Conservation (phyloP, 495 filamentous ascomycete genomes). For the Penicillium waksmanii region DNA sequence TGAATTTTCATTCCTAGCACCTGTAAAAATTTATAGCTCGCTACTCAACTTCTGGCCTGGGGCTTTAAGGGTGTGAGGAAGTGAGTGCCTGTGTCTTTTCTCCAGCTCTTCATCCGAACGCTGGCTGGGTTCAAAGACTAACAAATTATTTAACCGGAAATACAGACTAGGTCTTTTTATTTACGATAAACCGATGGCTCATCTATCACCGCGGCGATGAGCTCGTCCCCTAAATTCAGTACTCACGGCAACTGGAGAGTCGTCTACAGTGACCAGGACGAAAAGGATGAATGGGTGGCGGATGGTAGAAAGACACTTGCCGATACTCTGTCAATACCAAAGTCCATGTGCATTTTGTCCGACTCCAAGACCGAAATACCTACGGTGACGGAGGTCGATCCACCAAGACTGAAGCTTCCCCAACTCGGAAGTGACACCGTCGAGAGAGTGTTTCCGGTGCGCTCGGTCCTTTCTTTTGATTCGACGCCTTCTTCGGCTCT, state of each 20-base stretch:
- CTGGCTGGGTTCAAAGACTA: background rate
- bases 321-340: conserved; percentile 19
- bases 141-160: background rate
- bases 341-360: conserved; percentile 30
- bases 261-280: conserved; percentile 16
- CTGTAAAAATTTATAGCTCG: too few relatives aligned
- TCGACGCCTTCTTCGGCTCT: conserved; percentile 30
- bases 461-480: conserved; percentile 30
- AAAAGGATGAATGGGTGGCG: conserved; percentile 11
- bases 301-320: conserved; percentile 13
- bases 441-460: conserved; percentile 33
- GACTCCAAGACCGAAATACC: conserved; percentile 28
- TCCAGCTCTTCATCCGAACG: too few relatives aligned
- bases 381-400: conserved; percentile 22
- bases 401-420: conserved; percentile 27
- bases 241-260: conserved; percentile 25
- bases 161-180: background rate
- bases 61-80: too few relatives aligned
- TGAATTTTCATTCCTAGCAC: too few relatives aligned
- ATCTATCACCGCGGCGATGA: conserved; percentile 6
- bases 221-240: conserved; percentile 4
- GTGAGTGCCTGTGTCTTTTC: too few relatives aligned
- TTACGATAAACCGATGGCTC: background rate
- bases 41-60: too few relatives aligned
- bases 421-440: conserved; percentile 21